These are phyloP conservation scores for Nicotiana otophora DNA, from an alignment of 257 asterid genomes.

Conservation along the genomic window DNA sequence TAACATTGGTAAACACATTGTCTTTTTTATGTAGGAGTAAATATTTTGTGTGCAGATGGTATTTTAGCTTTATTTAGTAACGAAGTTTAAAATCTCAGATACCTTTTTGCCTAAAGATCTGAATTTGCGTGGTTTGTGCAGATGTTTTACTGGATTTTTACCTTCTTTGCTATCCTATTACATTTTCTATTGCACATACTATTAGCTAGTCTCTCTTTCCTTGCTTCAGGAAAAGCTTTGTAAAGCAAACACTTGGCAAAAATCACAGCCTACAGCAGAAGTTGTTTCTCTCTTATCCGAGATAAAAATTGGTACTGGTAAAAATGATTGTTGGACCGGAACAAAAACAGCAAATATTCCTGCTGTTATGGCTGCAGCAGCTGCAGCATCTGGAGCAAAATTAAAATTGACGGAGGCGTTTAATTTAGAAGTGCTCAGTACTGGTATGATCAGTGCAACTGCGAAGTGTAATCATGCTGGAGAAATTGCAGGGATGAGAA, in stretches of 20 bases:
- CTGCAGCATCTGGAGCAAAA: conserved; percentile 98
- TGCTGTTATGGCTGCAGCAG: conserved; percentile 95
- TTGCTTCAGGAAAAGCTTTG: conserved; percentile 75
- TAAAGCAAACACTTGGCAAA: conserved; percentile 90
- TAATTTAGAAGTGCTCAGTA: conserved; percentile 92
- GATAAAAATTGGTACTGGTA: conserved; percentile 94
- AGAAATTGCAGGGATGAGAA: conserved; percentile 98
- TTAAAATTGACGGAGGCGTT: conserved; percentile 85
- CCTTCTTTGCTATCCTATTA: neutral
- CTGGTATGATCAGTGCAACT: conserved; percentile 94
- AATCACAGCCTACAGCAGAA: conserved; percentile 87
- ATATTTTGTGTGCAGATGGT: neutral
- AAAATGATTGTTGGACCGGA: conserved; percentile 93
- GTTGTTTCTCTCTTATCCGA: conserved; percentile 96
- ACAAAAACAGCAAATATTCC: conserved; percentile 70
- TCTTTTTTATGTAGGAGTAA: neutral
- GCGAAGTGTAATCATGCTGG: conserved; percentile 97
- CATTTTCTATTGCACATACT: neutral
- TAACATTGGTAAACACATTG: neutral
- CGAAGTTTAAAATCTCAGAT: neutral
- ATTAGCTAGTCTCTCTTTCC: neutral
- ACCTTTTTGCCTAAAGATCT: conserved; percentile 2
- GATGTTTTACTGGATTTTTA: neutral
- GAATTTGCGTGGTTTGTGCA: neutral
- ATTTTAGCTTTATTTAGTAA: neutral